Conservation (phyloP, 1,284 basidiomycete species). For the Flammula alnicola region DNA sequence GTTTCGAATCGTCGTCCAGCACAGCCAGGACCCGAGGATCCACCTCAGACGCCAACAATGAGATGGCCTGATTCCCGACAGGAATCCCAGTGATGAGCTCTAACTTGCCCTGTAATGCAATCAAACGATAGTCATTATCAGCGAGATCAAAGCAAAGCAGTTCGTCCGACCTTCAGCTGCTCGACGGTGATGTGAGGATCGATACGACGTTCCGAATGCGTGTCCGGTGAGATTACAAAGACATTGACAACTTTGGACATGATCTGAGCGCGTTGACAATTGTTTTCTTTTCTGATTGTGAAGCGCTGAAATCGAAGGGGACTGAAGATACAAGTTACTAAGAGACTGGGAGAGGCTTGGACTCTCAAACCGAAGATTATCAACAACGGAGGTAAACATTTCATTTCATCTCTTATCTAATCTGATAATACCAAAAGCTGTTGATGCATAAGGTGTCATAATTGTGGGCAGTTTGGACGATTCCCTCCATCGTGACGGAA, state of each 20-base stretch:
- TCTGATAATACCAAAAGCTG: neutral
- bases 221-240: conserved; percentile 85
- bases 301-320: neutral
- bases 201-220: conserved; percentile 83
- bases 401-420: too few relatives aligned
- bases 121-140: conserved; percentile 8
- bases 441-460: too few relatives aligned
- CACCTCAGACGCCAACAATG: conserved; percentile 65
- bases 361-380: neutral
- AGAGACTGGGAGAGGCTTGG: neutral
- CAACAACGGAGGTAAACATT: neutral
- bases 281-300: too few relatives aligned
- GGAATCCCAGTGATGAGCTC: conserved; percentile 93
- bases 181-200: conserved; percentile 75
- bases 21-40: conserved; percentile 54
- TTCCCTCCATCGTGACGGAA: neutral
- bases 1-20: conserved; percentile 69
- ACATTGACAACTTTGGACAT: conserved; percentile 62
- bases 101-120: conserved; percentile 68
- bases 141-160: conserved; percentile 1
- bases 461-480: neutral
- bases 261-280: neutral
- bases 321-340: conserved; percentile 1
- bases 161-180: conserved; percentile 72
- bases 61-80: conserved; percentile 69